Evolutionary conservation across 1,139 yeast genomes (phyloP), one percentile per base, ranked within the genome.

Genomic region (Nakaseomyces glabratus): DNA sequence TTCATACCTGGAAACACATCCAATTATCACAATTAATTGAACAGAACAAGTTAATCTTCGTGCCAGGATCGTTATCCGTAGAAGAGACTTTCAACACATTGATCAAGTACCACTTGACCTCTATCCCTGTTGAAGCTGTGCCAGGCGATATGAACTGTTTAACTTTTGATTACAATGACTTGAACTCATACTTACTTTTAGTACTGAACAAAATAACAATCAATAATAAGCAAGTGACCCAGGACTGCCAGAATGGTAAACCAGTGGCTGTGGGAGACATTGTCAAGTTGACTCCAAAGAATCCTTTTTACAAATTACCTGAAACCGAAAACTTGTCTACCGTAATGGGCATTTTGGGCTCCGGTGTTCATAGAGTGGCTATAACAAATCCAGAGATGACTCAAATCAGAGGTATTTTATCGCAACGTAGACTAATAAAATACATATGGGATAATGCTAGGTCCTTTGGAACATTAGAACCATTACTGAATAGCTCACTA

Each of bases 291-390:
- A 82, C 90, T 29, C 85, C 86, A 30, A 86, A 86, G 51, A 90
- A 85, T 49, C 94, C 94, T 4, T 85, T 88, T 53, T 70, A 82
- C 41, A 80, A 81, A 49, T 66, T 88, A 39, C 71, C 73, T 34
- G 86, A 84, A 48, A 55, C 68, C 20, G 88, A 82, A 38, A 71
- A 77, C 17, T 64, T 88, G 37, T 67, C 76, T 31, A 68, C 74
- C 2, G 96, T 84, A 2, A 82, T 82, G 54, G 94, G 85, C 56
- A 77, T 82, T 14, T 67, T 88, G 41, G 97, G 96, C 14, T 74
- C 81, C 35, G 98, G 98, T 10, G 95, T 86, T 7, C 98, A 90
- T 60, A 70, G 97, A 53, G 74, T 88, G 25, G 96, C 96, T 13
- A 81, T 88, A 39, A 73, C 82, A 9, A 71, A 78, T 52, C 61